These are phyloP conservation scores for Xylariaceae sp. DNA, from an alignment of 2,329 filamentous ascomycete genomes.

Conservation along the genomic window DNA sequence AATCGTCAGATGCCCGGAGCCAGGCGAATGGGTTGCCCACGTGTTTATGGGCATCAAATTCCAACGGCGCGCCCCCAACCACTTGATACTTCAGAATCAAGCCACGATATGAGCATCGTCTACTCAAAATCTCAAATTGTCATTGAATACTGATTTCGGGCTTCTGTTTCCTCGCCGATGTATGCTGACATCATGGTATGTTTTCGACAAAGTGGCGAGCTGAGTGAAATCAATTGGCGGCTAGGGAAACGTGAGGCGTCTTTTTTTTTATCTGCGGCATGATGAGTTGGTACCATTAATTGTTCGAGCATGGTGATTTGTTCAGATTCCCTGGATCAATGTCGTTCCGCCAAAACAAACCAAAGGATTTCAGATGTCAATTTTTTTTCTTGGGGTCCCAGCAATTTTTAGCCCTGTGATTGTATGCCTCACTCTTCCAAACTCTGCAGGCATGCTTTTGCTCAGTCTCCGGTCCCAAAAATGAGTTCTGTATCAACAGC, in stretches of 20 bases:
- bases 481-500: background rate
- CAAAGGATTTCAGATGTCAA: background rate
- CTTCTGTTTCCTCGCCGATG: background rate
- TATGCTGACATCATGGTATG: background rate
- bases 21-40: background rate
- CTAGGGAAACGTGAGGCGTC: background rate
- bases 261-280: background rate
- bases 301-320: background rate
- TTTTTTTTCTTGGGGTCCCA: background rate
- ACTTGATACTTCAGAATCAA: conserved; percentile 2
- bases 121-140: background rate
- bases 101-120: conserved; percentile 16
- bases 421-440: background rate
- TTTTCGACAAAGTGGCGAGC: background rate
- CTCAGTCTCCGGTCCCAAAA: too few species aligned
- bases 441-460: background rate
- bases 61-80: background rate
- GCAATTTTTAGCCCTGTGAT: background rate
- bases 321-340: background rate
- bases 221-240: background rate
- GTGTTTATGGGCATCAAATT: background rate
- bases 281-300: background rate
- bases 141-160: background rate
- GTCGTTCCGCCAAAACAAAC: background rate
- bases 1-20: conserved; percentile 12